These are phyloP conservation scores for Penicillium manginii DNA, from an alignment of 495 filamentous ascomycete genomes.

Conservation along the genomic window DNA sequence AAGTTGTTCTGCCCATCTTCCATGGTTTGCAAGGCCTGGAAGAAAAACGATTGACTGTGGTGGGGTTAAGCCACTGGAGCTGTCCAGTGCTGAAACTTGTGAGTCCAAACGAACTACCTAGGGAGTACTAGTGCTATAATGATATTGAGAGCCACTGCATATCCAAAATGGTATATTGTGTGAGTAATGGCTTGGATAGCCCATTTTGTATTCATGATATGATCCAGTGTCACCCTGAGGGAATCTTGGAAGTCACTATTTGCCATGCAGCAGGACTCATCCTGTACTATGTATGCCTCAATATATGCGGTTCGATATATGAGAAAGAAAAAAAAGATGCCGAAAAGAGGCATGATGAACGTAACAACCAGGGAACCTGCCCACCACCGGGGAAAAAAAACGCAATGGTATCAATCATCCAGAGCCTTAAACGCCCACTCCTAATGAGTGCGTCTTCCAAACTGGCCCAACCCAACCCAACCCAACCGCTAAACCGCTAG, in stretches of 20 bases:
- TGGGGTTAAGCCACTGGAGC: no score
- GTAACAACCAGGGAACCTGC: background rate
- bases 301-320: background rate
- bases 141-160: no score
- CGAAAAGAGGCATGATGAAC: background rate
- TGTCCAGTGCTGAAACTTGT: no score
- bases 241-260: background rate
- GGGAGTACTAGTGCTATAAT: no score
- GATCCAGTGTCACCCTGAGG: background rate
- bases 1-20: no score
- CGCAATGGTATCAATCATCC: constrained; percentile 27
- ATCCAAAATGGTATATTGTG: background rate
- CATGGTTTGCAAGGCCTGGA: no score
- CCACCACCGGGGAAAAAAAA: background rate
- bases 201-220: background rate
- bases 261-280: background rate
- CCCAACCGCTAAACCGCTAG: constrained; percentile 23
- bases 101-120: no score
- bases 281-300: background rate
- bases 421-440: constrained; percentile 21
- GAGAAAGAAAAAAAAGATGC: background rate
- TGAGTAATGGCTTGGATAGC: background rate
- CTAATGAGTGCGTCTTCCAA: constrained; percentile 1
- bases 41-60: no score
- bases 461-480: background rate